Base-by-base conservation (phyloP, 2,329 filamentous ascomycete genomes). In the Tolypocladium tundrense region DNA sequence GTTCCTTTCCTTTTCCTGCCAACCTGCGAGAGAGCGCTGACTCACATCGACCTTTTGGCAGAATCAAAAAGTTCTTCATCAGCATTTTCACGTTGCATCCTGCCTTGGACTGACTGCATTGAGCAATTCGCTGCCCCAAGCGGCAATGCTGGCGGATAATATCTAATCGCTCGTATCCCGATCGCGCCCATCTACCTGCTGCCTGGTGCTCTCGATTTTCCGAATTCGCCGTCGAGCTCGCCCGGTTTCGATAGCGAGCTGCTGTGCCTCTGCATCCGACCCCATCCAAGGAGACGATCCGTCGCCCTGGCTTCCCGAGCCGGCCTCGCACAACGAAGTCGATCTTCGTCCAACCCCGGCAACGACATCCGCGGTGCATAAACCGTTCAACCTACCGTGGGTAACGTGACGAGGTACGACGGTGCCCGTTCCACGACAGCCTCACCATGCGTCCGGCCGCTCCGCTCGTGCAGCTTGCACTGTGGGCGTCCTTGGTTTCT, bases 401-500 rank as follows among this genome's bases (percentile, higher is more conserved):
- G 43, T 40, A 43, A 51, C 39, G 27, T 19, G 39, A 53, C 58
- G 55, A 52, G 53, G 59, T 53, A 53, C 57, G 43, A 53, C 51
- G 41, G 39, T 53, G 39, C 43, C 31, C 39, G 51, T 57, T 53
- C 9, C 42, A 58, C 56, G 35, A 50, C 53, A 43, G 16, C 56
- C 52, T 55, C 69, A 71, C 62, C 60, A 81, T 81, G 79, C 72
- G 72, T 61, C 65, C 72, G 54, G 62, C 66, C 57, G 60, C 68
- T 50, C 55, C 74, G 59, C 63, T 81, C 50, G 64, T 77, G 59
- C 76, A 77, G 65, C 67, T 83, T 66, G 73, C 77, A 63, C 66
- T 82, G 66, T 81, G 76, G 71, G 70, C 74, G 57, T 70, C 75
- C 43, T 68, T 72, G 54, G 72, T 72, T 57, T 68, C 75, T 56